A percentile compares a stretch with the other conserved stretches of the same genome.
Conservation (phyloP, 257 asterid species). For the Rauvolfia tetraphylla region DNA sequence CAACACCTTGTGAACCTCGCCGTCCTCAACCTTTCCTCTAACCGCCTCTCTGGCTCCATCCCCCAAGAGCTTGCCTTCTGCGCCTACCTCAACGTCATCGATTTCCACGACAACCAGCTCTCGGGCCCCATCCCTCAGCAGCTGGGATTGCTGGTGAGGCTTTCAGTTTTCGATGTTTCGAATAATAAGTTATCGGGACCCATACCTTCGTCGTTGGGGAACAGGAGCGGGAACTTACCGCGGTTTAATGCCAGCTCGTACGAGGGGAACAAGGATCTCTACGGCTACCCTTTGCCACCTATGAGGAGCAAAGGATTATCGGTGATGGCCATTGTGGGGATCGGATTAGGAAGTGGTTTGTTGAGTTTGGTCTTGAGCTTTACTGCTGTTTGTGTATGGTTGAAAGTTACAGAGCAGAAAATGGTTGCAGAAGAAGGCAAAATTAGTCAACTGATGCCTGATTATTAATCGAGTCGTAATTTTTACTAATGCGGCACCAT, state of each 20-base stretch:
- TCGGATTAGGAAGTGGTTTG: conserved; percentile 93
- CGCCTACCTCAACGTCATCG: conserved; percentile 85
- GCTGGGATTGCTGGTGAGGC: conserved; percentile 63
- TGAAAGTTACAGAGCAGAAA: conserved; percentile 68
- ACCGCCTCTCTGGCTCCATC: conserved; percentile 61
- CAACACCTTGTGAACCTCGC: conserved; percentile 76
- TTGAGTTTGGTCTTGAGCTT: conserved; percentile 80
- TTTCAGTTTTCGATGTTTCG: conserved; percentile 77
- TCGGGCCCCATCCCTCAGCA: conserved; percentile 74
- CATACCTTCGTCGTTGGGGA: conserved; percentile 69
- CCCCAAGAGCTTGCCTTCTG: conserved; percentile 73
- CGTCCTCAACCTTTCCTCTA: conserved; percentile 71
- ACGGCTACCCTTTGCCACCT: conserved; percentile 77
- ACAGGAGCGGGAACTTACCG: conserved; percentile 62
- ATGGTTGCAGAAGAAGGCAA: conserved; percentile 65
- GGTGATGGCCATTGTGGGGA: conserved; percentile 71
- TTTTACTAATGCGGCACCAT: not conserved
- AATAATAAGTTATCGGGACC: conserved; percentile 66
- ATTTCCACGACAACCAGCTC: conserved; percentile 69
- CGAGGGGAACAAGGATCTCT: conserved; percentile 75
- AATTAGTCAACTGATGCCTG: conserved; percentile 77
- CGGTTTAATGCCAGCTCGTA: conserved; percentile 76
- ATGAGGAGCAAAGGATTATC: conserved; percentile 64
- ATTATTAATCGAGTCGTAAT: conserved; percentile 38
- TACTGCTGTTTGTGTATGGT: conserved; percentile 86